phyloP scores from a whole-genome alignment of 768 basidiomycete genomes.

The Neoboletus brunneissimus region DNA sequence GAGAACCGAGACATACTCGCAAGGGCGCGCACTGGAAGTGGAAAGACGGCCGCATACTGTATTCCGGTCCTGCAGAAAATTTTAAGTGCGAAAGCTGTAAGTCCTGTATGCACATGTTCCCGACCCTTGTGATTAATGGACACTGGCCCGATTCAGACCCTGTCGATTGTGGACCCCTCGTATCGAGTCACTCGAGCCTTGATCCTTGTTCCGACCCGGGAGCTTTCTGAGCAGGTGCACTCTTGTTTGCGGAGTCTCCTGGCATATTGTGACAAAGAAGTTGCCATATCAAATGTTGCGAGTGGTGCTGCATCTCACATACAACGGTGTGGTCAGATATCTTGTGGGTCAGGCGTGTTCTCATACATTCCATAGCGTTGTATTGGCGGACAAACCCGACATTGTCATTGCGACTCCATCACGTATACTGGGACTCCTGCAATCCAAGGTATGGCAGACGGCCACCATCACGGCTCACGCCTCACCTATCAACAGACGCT shows the following conservation, averaged over 20 bases:
- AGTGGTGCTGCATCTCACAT: slow-evolving; percentile 67
- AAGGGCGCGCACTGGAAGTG: slow-evolving; percentile 91
- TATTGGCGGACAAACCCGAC: slow-evolving; percentile 72
- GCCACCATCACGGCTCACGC: not conserved
- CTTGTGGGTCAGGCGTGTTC: not conserved
- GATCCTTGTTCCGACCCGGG: slow-evolving; percentile 86
- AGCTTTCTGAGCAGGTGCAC: slow-evolving; percentile 88
- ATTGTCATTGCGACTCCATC: slow-evolving; percentile 80
- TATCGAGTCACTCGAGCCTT: slow-evolving; percentile 67
- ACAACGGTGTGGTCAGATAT: slow-evolving; percentile 52
- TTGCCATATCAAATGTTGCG: slow-evolving; percentile 73
- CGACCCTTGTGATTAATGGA: not conserved
- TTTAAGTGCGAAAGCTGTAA: slow-evolving; percentile 71
- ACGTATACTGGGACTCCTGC: slow-evolving; percentile 61
- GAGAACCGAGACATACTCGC: slow-evolving; percentile 90
- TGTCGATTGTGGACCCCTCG: slow-evolving; percentile 38
- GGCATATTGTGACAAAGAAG: slow-evolving; percentile 75
- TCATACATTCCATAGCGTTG: slow-evolving; percentile 35
- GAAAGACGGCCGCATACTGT: slow-evolving; percentile 96
- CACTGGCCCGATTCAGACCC: slow-evolving; percentile 22
- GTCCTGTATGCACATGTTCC: slow-evolving; percentile 26
- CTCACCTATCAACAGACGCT: slow-evolving; percentile 49
- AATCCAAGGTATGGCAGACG: slow-evolving; percentile 53
- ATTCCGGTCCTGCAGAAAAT: slow-evolving; percentile 90
- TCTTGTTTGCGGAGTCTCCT: slow-evolving; percentile 62